Evolutionary conservation across 139 green algal species (phyloP).

Genomic region (Gonium pectorale): DNA sequence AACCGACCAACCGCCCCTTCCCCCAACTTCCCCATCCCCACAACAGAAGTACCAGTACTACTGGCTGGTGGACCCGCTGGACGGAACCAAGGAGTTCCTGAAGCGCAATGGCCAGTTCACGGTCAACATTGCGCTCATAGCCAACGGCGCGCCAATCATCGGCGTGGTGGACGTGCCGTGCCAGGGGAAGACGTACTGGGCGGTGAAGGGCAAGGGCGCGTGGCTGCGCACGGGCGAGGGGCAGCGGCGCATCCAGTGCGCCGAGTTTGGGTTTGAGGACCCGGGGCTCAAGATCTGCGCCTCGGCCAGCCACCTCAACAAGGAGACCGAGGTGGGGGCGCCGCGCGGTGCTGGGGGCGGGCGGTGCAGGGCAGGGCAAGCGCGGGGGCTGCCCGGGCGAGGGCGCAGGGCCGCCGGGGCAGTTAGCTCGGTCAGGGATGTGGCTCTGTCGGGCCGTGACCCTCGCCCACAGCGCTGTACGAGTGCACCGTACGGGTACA

Average conservation of each 20-base stretch:
- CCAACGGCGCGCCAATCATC: slow-evolving; percentile 71
- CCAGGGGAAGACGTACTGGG: slow-evolving; percentile 65
- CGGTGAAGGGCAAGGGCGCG: slow-evolving; percentile 79
- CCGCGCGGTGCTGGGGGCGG: no score
- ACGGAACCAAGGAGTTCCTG: slow-evolving; percentile 95
- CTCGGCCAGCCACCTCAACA: slow-evolving; percentile 68
- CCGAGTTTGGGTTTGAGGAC: slow-evolving; percentile 61
- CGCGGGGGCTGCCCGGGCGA: no score
- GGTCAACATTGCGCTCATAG: slow-evolving; percentile 88
- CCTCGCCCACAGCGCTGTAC: no score
- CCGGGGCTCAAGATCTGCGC: slow-evolving; percentile 69
- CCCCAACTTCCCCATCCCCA: no score
- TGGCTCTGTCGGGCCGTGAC: no score
- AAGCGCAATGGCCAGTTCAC: slow-evolving; percentile 92
- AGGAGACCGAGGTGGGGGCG: slow-evolving; percentile 63
- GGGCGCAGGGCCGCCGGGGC: no score
- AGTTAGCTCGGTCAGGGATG: no score
- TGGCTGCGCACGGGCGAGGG: slow-evolving; percentile 64
- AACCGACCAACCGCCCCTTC: no score
- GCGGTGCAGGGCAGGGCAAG: no score
- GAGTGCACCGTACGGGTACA: no score
- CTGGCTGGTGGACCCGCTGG: slow-evolving; percentile 90
- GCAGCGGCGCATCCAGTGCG: slow-evolving; percentile 48
- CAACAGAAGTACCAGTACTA: slow-evolving; percentile 81
- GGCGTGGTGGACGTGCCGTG: slow-evolving; percentile 87